Evolutionary conservation across 225 moss, liverwort and hornwort genomes (phyloP), one percentile per base, ranked within the genome.

Genomic region (Thuidium tamariscinum): DNA sequence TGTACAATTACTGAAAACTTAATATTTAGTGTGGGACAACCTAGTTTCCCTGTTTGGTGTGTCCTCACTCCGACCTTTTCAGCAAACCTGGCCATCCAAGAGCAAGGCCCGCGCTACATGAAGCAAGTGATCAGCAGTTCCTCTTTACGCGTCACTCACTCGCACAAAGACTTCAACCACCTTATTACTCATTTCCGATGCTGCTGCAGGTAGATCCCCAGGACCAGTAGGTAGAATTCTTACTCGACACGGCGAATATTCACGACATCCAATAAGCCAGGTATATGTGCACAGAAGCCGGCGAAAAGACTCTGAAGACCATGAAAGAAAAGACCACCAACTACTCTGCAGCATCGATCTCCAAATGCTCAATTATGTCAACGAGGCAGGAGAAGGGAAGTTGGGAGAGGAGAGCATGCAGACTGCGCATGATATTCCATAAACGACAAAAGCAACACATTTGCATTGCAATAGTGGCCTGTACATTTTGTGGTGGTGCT

Each of bases 381-480:
- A 23, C 67, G 9, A 51, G 51, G 52, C 82, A 82, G 67, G 52
- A 76, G 42, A 82, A 37, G 10, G 63, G 77, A 39, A 62, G 44
- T 29, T 60, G 61, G 5, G 48, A 39, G 44, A 69, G 36, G 14
- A 10, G 51, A 46, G 46, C 46, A 10, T 7, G 49, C 34, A 71
- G 41, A 48, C 57, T 82, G 82, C 9, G 55, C 76, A 60, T 79
- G 20, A n/a, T 49, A 57, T 41, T 56, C 49, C 62, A 29, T 72
- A 71, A 82, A 82, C 68, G 57, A 79, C 85, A 77, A 69, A 46
- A 79, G 89, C 91, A 91, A 83, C 85, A 89, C 80, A 79, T 85
- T 85, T 80, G 87, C 80, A 89, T 87, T 89, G 87, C 87, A 85
- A 79, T 59, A 68, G 85, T 63, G 80, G 87, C 82, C 89, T 91